Conservation (phyloP, 106 monocot genomes). For the Dioscorea zingiberensis region DNA sequence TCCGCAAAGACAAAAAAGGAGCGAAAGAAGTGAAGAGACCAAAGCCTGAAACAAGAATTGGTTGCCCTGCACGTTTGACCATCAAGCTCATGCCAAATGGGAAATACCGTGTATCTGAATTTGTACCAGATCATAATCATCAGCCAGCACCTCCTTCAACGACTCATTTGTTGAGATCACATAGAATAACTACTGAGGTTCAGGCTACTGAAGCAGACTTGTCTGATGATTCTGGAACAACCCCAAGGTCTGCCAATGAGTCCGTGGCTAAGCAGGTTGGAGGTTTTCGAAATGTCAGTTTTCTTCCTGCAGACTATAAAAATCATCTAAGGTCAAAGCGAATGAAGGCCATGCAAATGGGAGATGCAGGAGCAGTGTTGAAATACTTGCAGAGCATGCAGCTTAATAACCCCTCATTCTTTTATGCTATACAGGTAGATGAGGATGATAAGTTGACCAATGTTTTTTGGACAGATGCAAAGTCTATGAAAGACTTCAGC, state of each 20-base stretch:
- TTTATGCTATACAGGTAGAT: constrained; percentile 40
- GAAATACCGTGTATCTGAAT: constrained; percentile 31
- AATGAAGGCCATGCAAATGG: constrained; percentile 26
- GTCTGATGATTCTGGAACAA: constrained; percentile 31
- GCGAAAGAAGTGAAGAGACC: constrained; percentile 36
- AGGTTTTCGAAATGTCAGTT: constrained; percentile 17
- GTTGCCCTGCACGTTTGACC: constrained; percentile 36
- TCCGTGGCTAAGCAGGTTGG: constrained; percentile 13
- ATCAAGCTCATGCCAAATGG: constrained; percentile 24
- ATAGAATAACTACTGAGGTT: constrained; percentile 27
- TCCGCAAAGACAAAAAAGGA: constrained; percentile 34
- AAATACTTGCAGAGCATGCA: constrained; percentile 42
- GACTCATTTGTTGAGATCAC: constrained; percentile 43
- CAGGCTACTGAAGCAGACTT: constrained; percentile 25
- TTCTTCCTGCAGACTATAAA: constrained; percentile 34
- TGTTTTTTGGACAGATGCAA: constrained; percentile 40
- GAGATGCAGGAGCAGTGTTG: constrained; percentile 36
- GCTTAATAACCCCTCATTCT: constrained; percentile 28
- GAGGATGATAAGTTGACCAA: constrained; percentile 45
- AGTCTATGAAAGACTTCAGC: constrained; percentile 26
- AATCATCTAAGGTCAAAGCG: constrained; percentile 29
- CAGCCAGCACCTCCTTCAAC: constrained; percentile 37
- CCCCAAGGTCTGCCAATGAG: constrained; percentile 17
- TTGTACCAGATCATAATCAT: constrained; percentile 39
- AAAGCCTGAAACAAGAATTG: constrained; percentile 31